Evolutionary conservation across 768 basidiomycete genomes (phyloP).

Genomic region (Grammothele lineata): DNA sequence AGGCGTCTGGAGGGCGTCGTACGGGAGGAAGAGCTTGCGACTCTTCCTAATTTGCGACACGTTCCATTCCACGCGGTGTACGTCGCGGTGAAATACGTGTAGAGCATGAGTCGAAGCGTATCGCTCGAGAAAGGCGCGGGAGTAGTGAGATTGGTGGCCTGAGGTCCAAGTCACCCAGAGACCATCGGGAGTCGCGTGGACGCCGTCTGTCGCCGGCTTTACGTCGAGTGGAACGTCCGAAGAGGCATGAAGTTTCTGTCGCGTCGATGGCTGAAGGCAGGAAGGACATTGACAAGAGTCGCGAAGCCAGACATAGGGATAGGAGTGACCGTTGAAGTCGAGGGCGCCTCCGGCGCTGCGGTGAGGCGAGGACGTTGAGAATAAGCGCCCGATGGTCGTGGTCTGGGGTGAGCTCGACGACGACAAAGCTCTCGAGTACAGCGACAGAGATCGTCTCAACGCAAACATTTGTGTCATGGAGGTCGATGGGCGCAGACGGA

Average conservation of each 20-base stretch:
- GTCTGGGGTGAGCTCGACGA: no score
- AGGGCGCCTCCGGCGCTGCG: no score
- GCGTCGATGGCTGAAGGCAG: slow-evolving; percentile 75
- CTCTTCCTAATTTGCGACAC: slow-evolving; percentile 31
- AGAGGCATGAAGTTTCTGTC: slow-evolving; percentile 67
- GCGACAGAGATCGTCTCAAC: no score
- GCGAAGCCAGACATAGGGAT: slow-evolving; percentile 72
- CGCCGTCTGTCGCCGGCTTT: slow-evolving; percentile 27
- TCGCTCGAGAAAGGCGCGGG: slow-evolving; percentile 42
- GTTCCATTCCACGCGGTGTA: slow-evolving; percentile 42
- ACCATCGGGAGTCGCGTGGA: slow-evolving; percentile 40
- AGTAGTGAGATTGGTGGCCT: slow-evolving; percentile 56
- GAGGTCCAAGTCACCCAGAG: slow-evolving; percentile 53
- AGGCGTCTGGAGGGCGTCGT: slow-evolving; percentile 43
- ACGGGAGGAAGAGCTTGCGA: slow-evolving; percentile 50
- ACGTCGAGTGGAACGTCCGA: slow-evolving; percentile 42
- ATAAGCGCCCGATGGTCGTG: no score
- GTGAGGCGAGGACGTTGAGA: no score
- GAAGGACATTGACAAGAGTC: slow-evolving; percentile 74
- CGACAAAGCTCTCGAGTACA: no score
- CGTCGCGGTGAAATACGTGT: slow-evolving; percentile 42
- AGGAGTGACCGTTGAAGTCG: no score
- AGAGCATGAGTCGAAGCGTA: slow-evolving; percentile 39
- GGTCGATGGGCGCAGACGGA: no score
- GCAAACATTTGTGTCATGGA: no score